Evolutionary conservation across 129 eudicot species (phyloP).

Genomic region (Chrysanthemum lavandulifolium): DNA sequence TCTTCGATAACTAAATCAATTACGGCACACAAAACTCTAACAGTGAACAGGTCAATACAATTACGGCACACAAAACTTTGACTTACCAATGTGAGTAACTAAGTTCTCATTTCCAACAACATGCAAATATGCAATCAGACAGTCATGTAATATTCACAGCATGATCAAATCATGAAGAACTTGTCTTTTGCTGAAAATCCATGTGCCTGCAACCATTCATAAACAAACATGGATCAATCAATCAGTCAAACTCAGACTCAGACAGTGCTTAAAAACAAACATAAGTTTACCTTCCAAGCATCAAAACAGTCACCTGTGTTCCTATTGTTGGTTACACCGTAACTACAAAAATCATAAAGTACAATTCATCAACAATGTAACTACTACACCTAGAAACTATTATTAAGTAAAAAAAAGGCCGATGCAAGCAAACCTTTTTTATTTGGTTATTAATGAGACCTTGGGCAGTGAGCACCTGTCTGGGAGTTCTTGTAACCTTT

Average conservation of each 20-base stretch:
- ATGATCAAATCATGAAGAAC: constrained; percentile 10
- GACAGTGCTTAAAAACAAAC: constrained; percentile 2
- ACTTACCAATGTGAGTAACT: not conserved
- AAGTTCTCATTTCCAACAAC: not conserved
- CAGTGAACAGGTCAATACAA: too few relatives aligned
- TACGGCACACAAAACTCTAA: not conserved
- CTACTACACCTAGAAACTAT: too few relatives aligned
- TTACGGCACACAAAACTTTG: not conserved
- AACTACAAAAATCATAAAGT: too few relatives aligned
- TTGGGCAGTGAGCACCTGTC: too few relatives aligned
- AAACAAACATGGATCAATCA: constrained; percentile 10
- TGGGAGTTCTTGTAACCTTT: too few relatives aligned
- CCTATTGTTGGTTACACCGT: too few relatives aligned
- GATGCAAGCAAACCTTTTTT: too few relatives aligned
- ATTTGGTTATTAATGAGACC: too few relatives aligned
- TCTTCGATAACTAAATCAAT: too few relatives aligned
- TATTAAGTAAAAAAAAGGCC: too few relatives aligned
- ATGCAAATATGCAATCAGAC: constrained; percentile 5
- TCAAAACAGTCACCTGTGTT: constrained; percentile 76
- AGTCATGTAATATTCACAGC: constrained; percentile 12
- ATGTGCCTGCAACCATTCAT: constrained; percentile 47
- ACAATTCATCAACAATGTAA: too few relatives aligned
- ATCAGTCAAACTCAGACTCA: not conserved
- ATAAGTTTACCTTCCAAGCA: constrained; percentile 77
- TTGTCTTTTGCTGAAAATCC: constrained; percentile 43